A percentile compares a stretch with the other conserved stretches of the same genome.
These are phyloP conservation scores for Alectoria sarmentosa DNA, from an alignment of 495 filamentous ascomycete species.

Conservation along the genomic window DNA sequence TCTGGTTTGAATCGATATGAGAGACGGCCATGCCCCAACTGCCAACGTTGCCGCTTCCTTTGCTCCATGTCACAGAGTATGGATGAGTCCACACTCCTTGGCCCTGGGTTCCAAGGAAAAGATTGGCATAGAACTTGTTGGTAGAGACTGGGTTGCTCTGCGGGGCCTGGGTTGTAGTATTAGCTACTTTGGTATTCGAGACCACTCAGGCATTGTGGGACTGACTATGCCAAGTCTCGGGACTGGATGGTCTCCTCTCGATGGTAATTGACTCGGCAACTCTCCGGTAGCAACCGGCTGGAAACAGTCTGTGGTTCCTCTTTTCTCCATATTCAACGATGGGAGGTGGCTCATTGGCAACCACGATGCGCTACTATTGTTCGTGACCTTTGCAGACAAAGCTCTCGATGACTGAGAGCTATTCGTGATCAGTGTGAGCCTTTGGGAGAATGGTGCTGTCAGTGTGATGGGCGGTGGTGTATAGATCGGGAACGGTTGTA, in stretches of 20 bases:
- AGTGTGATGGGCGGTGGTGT: constrained; percentile 10
- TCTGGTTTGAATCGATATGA: constrained; percentile 59
- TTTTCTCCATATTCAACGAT: constrained; percentile 40
- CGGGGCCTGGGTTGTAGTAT: constrained; percentile 26
- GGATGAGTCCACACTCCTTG: constrained; percentile 74
- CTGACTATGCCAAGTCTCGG: constrained; percentile 43
- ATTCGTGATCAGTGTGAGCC: neutral
- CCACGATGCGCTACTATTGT: constrained; percentile 6
- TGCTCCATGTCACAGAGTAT: constrained; percentile 73
- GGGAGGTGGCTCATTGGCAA: constrained; percentile 25
- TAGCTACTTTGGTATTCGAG: constrained; percentile 31
- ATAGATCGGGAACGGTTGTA: constrained; percentile 34
- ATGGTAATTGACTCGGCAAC: constrained; percentile 47
- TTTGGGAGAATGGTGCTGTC: constrained; percentile 7
- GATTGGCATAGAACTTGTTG: constrained; percentile 91
- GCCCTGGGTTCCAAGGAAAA: constrained; percentile 71
- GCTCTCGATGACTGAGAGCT: constrained; percentile 18
- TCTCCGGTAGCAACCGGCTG: constrained; percentile 54
- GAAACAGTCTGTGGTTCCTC: constrained; percentile 41
- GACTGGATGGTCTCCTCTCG: constrained; percentile 46
- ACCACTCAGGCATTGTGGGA: constrained; percentile 31
- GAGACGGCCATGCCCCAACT: constrained; percentile 75
- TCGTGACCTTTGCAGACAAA: neutral
- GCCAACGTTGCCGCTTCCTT: constrained; percentile 53
- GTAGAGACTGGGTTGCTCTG: constrained; percentile 56